These are phyloP conservation scores for Boletus tomentosulus DNA, from an alignment of 768 basidiomycete species.

Conservation along the genomic window DNA sequence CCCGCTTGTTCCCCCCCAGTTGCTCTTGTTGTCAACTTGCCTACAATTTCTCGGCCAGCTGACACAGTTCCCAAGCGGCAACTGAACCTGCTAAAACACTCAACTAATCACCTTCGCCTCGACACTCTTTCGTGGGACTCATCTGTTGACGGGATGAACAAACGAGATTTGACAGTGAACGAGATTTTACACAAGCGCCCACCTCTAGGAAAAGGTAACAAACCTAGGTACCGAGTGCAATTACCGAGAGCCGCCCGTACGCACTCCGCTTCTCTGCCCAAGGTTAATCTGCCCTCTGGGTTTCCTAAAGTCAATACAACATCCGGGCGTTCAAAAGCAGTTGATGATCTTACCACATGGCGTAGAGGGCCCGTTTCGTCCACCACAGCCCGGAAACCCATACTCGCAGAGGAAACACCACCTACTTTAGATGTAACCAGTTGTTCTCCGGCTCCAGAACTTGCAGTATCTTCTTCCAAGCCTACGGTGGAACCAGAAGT, in stretches of 20 bases:
- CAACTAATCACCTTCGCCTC: constrained; percentile 41
- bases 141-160: constrained; percentile 60
- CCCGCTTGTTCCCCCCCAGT: constrained; percentile 43
- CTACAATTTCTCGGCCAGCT: constrained; percentile 38
- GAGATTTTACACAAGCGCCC: constrained; percentile 58
- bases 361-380: constrained; percentile 30
- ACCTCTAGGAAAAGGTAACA: constrained; percentile 29
- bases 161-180: constrained; percentile 58
- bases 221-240: constrained; percentile 31
- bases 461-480: constrained; percentile 20
- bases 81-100: constrained; percentile 39
- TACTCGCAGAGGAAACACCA: constrained; percentile 6
- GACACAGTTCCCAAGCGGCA: constrained; percentile 50
- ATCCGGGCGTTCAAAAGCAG: constrained; percentile 29
- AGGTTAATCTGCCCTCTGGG: constrained; percentile 38
- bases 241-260: constrained; percentile 28
- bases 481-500: constrained; percentile 32
- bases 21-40: constrained; percentile 44
- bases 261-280: constrained; percentile 21
- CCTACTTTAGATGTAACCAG: constrained; percentile 51
- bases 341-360: constrained; percentile 38
- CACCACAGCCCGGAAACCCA: constrained; percentile 9
- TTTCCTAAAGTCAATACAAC: constrained; percentile 14
- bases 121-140: constrained; percentile 73
- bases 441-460: constrained; percentile 63